Base-by-base conservation (phyloP, 2,329 filamentous ascomycete genomes). In the Pseudogymnoascus sp. region DNA sequence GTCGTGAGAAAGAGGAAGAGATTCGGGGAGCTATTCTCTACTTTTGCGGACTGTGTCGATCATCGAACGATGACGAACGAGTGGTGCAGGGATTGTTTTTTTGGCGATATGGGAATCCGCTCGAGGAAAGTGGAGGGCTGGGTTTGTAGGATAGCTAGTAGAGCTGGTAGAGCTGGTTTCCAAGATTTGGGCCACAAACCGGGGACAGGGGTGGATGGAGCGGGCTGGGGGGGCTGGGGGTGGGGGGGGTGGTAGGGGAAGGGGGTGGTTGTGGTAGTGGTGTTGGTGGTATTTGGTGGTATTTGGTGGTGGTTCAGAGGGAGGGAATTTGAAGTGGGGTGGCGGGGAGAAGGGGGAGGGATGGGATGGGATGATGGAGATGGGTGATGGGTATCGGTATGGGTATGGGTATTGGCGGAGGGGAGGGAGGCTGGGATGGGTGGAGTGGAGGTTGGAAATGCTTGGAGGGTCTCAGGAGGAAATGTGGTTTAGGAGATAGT, bases 161-260 rank as follows among this genome's bases (percentile, higher is more conserved):
- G 26, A 26, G 26, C 26, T 26, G 26, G 26, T 26, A 19, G 36
- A 42, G 17, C 38, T 42, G 38, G 38, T 42, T 42, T 42, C 17
- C 38, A 42, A 42, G 38, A 21, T 42, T 42, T 42, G 38, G 38
- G 17, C 38, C 36, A n/a, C n/a, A n/a, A 38, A 61, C 21, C 23
- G 26, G 33, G 33, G 36, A 36, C 31, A 40, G 59, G 31, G 68
- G 60, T 11, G 7, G 4, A 66, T 68, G 53, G 69, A 71, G 66
- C 68, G 65, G n/a, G 66, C 67, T 11, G 69, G 69, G 2, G 69
- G 2, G 36, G 70, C 11, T 70, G 70, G 68, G 66, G 64, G 4
- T 69, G 69, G 61, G 68, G 67, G 10, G 70, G 65, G 0, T 35
- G 62, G 28, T n/a, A n/a, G n/a, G n/a, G 36, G 70, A 10, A 70